These are phyloP conservation scores for Lentinula sp. DNA, from an alignment of 768 basidiomycete genomes.

Conservation along the genomic window DNA sequence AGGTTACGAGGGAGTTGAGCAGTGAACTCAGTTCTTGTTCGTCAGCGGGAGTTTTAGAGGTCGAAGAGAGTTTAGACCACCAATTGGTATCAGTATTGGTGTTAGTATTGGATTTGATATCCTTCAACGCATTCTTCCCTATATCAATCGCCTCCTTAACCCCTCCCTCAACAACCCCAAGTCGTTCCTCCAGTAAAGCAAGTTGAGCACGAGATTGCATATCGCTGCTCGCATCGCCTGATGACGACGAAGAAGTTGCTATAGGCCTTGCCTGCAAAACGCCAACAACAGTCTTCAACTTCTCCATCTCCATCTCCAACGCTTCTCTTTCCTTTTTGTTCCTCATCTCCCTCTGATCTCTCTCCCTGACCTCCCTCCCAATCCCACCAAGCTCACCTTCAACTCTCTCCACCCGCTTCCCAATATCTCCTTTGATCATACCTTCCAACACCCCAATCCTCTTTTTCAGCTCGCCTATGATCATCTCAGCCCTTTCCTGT, in stretches of 20 bases:
- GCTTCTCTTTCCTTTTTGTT: background rate
- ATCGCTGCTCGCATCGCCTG: slow-evolving; percentile 25
- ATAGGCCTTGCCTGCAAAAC: slow-evolving; percentile 18
- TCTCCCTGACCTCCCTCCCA: slow-evolving; percentile 9
- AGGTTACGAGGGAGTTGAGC: slow-evolving; percentile 27
- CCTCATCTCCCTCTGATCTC: background rate
- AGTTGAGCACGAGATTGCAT: slow-evolving; percentile 53
- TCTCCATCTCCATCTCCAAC: slow-evolving; percentile 51
- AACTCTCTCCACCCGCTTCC: slow-evolving; percentile 40
- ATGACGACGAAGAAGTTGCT: background rate
- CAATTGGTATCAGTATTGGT: slow-evolving; percentile 48
- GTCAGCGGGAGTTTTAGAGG: slow-evolving; percentile 68
- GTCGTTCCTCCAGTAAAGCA: slow-evolving; percentile 52
- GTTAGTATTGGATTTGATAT: slow-evolving; percentile 35
- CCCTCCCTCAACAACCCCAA: slow-evolving; percentile 54
- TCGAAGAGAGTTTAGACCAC: slow-evolving; percentile 66
- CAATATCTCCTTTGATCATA: slow-evolving; percentile 36
- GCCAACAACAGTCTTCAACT: slow-evolving; percentile 36
- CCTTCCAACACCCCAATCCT: slow-evolving; percentile 54
- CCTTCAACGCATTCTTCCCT: slow-evolving; percentile 39
- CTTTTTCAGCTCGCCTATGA: slow-evolving; percentile 44
- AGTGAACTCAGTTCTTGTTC: slow-evolving; percentile 53
- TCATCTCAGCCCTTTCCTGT: slow-evolving; percentile 26
- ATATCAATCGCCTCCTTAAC: slow-evolving; percentile 70
- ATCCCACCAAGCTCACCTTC: slow-evolving; percentile 23